phyloP scores from a whole-genome alignment of 768 basidiomycete species.

The Amanita brunnescens region DNA sequence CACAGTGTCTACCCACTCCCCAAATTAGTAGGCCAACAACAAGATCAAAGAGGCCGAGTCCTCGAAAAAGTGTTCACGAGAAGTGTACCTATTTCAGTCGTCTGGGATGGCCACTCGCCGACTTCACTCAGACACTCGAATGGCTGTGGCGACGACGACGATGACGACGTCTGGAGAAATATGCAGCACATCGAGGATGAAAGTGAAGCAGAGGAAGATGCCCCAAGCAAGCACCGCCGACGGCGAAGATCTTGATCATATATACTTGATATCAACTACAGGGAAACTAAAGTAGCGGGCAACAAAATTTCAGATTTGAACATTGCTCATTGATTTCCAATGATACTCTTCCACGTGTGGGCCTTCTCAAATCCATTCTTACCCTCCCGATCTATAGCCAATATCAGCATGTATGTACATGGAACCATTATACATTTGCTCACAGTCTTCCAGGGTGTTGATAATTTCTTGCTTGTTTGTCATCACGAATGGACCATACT shows the following conservation, averaged over 20 bases:
- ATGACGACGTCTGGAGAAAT: constrained; percentile 61
- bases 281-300: not conserved
- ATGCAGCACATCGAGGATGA: constrained; percentile 47
- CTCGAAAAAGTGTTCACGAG: constrained; percentile 59
- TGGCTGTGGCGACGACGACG: constrained; percentile 26
- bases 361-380: constrained; percentile 89
- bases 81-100: constrained; percentile 49
- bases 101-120: constrained; percentile 43
- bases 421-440: constrained; percentile 13
- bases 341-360: constrained; percentile 79
- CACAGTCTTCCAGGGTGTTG: constrained; percentile 76
- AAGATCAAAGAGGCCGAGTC: constrained; percentile 50
- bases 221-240: constrained; percentile 19
- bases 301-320: not conserved
- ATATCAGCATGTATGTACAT: constrained; percentile 9
- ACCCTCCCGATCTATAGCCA: constrained; percentile 51
- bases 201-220: constrained; percentile 18
- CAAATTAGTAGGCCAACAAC: constrained; percentile 33
- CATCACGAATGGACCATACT: constrained; percentile 87
- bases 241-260: constrained; percentile 2
- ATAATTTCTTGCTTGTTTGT: constrained; percentile 73
- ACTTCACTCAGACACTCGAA: constrained; percentile 11
- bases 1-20: constrained; percentile 55
- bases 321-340: constrained; percentile 36
- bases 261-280: not conserved